Evolutionary conservation across 768 basidiomycete species (phyloP).

Genomic region (Calocera cornea): DNA sequence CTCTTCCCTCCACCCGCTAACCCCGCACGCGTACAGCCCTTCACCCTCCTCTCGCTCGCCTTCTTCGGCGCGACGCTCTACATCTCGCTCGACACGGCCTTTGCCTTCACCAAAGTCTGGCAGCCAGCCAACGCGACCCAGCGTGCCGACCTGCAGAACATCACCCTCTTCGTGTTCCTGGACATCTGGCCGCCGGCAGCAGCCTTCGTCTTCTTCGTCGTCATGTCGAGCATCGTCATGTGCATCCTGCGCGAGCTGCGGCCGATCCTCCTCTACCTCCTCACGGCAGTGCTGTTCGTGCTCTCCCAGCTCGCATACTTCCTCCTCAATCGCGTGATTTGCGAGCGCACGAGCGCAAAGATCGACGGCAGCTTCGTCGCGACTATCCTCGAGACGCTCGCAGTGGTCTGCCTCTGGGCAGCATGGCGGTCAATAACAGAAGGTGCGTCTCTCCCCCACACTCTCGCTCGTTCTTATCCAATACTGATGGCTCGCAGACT

Average conservation of each 20-base stretch:
- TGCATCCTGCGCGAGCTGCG: conserved; percentile 60
- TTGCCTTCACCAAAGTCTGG: conserved; percentile 39
- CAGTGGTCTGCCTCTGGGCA: conserved; percentile 52
- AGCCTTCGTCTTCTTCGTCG: conserved; percentile 48
- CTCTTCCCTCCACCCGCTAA: conserved; percentile 6
- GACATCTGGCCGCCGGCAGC: conserved; percentile 65
- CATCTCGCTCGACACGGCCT: conserved; percentile 68
- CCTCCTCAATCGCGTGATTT: conserved; percentile 63
- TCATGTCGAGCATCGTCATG: conserved; percentile 75
- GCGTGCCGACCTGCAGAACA: conserved; percentile 42
- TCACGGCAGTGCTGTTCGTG: conserved; percentile 62
- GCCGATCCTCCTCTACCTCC: conserved; percentile 67
- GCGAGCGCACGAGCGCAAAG: conserved; percentile 44
- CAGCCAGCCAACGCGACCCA: conserved; percentile 28
- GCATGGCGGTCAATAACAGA: conserved; percentile 88
- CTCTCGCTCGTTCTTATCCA: neutral
- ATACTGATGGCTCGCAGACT: neutral
- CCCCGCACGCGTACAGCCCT: conserved; percentile 37
- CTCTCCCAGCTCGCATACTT: conserved; percentile 74
- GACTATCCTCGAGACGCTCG: conserved; percentile 66
- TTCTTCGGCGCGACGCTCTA: conserved; percentile 66
- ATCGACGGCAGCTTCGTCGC: conserved; percentile 81
- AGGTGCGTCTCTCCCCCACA: conserved; percentile 34
- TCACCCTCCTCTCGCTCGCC: conserved; percentile 38
- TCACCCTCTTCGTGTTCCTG: conserved; percentile 68